Conservation (phyloP, 2,329 filamentous ascomycete genomes). For the Shiraia bambusicola region DNA sequence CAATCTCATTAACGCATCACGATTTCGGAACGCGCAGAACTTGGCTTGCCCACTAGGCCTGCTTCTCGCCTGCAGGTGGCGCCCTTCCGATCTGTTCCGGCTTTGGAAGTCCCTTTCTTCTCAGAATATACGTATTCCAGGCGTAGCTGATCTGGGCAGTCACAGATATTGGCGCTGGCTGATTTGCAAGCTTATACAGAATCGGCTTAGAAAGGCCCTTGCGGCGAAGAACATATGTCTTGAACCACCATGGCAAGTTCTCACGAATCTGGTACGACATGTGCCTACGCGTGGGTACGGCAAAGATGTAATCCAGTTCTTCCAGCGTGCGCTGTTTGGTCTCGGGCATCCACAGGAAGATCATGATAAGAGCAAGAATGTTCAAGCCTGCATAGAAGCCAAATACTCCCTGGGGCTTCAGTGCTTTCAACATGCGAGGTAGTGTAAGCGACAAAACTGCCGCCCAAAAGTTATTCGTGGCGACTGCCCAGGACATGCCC, state of each 20-base stretch:
- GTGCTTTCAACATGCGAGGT: conserved; percentile 56
- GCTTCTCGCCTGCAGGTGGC: conserved; percentile 20
- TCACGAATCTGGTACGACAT: conserved; percentile 36
- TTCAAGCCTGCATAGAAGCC: conserved; percentile 65
- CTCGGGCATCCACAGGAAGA: conserved; percentile 60
- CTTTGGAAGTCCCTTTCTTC: conserved; percentile 20
- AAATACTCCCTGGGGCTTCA: conserved; percentile 58
- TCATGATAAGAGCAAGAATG: conserved; percentile 61
- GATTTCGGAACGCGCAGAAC: too few relatives aligned
- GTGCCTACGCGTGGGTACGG: conserved; percentile 46
- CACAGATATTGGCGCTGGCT: conserved; percentile 15
- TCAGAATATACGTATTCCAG: conserved; percentile 21
- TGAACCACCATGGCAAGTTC: conserved; percentile 50
- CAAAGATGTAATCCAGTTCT: conserved; percentile 55
- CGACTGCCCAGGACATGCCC: conserved; percentile 70
- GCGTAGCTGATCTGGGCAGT: conserved; percentile 23
- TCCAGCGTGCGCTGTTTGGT: conserved; percentile 53
- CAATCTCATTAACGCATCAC: neutral
- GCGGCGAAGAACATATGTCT: conserved; percentile 46
- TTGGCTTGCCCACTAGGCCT: conserved; percentile 7
- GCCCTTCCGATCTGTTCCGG: conserved; percentile 16
- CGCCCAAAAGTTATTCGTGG: conserved; percentile 63
- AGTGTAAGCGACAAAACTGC: conserved; percentile 65
- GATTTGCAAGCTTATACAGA: conserved; percentile 43
- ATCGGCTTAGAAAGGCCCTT: conserved; percentile 40